phyloP scores from a whole-genome alignment of 495 filamentous ascomycete species.

The Neurospora sp. region DNA sequence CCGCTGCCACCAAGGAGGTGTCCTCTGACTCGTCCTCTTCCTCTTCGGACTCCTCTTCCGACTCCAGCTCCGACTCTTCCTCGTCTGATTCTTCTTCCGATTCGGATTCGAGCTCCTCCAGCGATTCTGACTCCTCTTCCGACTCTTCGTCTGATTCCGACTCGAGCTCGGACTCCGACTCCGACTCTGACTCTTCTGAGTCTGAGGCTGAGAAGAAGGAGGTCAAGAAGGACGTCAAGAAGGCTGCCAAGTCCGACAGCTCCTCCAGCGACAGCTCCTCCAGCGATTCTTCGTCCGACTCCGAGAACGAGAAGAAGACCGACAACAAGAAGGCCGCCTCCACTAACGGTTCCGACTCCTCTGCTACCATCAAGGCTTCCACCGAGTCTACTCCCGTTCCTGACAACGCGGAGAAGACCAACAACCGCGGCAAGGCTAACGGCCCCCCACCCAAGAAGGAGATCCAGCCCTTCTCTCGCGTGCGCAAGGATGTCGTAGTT shows the following conservation, averaged over 20 bases:
- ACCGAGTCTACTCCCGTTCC: slow-evolving; percentile 34
- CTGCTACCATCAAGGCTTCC: slow-evolving; percentile 32
- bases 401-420: slow-evolving; percentile 33
- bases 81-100: slow-evolving; percentile 33
- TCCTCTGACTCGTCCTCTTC: slow-evolving; percentile 16
- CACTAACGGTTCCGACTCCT: slow-evolving; percentile 23
- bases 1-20: slow-evolving; percentile 19
- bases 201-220: slow-evolving; percentile 13
- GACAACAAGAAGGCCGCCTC: slow-evolving; percentile 13
- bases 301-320: slow-evolving; percentile 28
- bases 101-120: slow-evolving; percentile 21
- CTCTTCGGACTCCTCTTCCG: slow-evolving; percentile 28
- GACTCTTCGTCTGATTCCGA: slow-evolving; percentile 34
- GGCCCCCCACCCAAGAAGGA: slow-evolving; percentile 38
- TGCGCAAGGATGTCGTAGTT: slow-evolving; percentile 45
- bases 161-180: slow-evolving; percentile 34
- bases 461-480: slow-evolving; percentile 54
- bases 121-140: slow-evolving; percentile 24
- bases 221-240: not conserved
- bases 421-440: slow-evolving; percentile 34
- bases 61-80: slow-evolving; percentile 22
- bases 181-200: slow-evolving; percentile 19
- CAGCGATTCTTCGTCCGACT: slow-evolving; percentile 9
- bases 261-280: slow-evolving; percentile 15
- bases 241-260: slow-evolving; percentile 21